Base-by-base conservation (phyloP, 2,329 filamentous ascomycete species). In the Hymenoscyphus albidus region DNA sequence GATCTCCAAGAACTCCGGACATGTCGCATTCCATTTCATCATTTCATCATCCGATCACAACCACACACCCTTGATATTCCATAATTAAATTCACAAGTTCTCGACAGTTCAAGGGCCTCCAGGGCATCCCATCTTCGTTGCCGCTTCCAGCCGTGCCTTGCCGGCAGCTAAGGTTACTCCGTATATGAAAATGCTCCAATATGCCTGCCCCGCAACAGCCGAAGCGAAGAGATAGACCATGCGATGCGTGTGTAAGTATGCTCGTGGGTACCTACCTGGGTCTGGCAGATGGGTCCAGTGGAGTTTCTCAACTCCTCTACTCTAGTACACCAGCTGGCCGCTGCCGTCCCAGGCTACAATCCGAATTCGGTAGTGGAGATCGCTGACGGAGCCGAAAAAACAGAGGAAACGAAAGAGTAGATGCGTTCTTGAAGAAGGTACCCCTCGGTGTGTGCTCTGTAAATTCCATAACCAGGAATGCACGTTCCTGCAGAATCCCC, bases 391-490 rank as follows among this genome's bases (percentile, higher is more conserved):
- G 40, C 31, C 40, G 6, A 32, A 42, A 27, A 35, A 40, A 68
- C 51, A 73, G 71, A 68, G 71, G 65, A 72, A 70, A 66, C 65
- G 71, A 64, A 73, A 73, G 64, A 70, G 68, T 59, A 67, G 88
- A 77, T 94, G 91, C 78, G 86, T 91, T 65, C 83, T 90, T 70
- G 88, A 92, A 73, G 89, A 93, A 73, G 88, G 88, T 68, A 85
- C 89, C 69, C 81, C 83, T 38, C 80, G 84, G 70, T 95, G 91
- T 76, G 83, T 91, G 66, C 83, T 91, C 64, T 95, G 91, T 78
- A 88, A 90, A 75, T 86, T 88, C 74, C 88, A 88, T 76, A 88
- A 88, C 73, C 85, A 90, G 74, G 87, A 91, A 73, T 94, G 91
- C 77, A 93, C 91, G 58, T 87, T 93, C 73, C 81, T 87, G 59